Base-by-base conservation (phyloP, 2,329 filamentous ascomycete genomes). In the Botrytis medusae region DNA sequence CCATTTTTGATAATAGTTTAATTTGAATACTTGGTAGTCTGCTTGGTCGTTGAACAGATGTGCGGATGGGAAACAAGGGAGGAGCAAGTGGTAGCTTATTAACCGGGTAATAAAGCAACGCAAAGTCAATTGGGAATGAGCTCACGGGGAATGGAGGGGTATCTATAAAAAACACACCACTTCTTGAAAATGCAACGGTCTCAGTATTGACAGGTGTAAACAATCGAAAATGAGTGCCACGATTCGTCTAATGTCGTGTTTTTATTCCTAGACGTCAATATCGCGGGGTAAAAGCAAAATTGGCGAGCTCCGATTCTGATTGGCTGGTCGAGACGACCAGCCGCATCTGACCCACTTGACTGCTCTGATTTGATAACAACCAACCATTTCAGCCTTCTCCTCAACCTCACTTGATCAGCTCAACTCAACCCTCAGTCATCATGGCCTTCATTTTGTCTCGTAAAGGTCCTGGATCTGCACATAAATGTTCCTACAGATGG, bases 281-380 rank as follows among this genome's bases (percentile, higher is more conserved):
- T 37, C 20, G 34, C 65, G 48, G 34, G 65, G 48, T 57, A 59
- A 59, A 51, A 46, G 59, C 16, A 44, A 44, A 29, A 57, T 46
- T 69, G 51, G 40, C 54, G 40, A 44, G 18, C n/a, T 16, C 54
- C 14, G 3, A 3, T 44, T 71, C 18, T 71, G 44, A 71, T 71
- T 64, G 59, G 69, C 42, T 64, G 4, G 37, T 44, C 69, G 69
- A 63, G 69, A 71, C 57, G 69, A 63, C 60, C 59, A 29, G 32
- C 46, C 34, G 59, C 10, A 29, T 12, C 2, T 57, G 61, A 20
- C 25, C 57, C 29, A 62, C 44, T 40, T 54, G 34, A 40, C 10
- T 32, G 12, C 7, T 34, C 18, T 37, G 44, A 57, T 42, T 6
- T 7, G 14, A 72, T 42, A n/a, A 42, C 4, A 25, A 4, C 69